Percentiles rank a stretch among this genome's conserved stretches.
These are phyloP conservation scores for Chrysoporthe cubensis DNA, from an alignment of 2,329 filamentous ascomycete genomes.

Conservation along the genomic window DNA sequence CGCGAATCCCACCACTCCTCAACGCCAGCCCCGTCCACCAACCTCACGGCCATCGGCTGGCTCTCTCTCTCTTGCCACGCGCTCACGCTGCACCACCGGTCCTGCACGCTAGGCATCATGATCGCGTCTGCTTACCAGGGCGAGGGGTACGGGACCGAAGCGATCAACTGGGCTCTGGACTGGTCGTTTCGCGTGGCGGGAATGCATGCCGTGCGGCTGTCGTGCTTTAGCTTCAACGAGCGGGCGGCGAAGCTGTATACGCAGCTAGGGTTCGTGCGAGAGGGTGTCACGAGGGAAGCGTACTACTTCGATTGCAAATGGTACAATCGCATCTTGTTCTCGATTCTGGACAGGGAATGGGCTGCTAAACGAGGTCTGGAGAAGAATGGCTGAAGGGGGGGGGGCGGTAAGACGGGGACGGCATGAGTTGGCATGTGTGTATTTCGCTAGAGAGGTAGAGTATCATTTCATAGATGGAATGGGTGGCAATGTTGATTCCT, in stretches of 20 bases:
- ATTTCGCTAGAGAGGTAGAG: not conserved
- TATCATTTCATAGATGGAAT: not conserved
- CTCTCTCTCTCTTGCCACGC: constrained; percentile 21
- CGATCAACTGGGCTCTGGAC: constrained; percentile 50
- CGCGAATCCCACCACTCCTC: constrained; percentile 1
- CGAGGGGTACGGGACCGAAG: constrained; percentile 49
- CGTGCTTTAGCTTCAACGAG: constrained; percentile 46
- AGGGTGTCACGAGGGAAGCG: constrained; percentile 47
- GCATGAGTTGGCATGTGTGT: not conserved
- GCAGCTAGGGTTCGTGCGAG: constrained; percentile 48
- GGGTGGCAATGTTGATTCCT: not conserved
- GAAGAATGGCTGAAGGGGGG: not conserved
- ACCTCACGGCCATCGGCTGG: constrained; percentile 20
- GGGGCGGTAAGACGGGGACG: not conserved
- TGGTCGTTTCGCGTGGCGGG: constrained; percentile 51
- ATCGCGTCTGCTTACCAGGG: constrained; percentile 22
- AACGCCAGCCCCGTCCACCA: not conserved
- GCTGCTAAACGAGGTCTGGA: constrained; percentile 18
- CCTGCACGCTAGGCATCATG: constrained; percentile 22
- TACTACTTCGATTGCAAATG: constrained; percentile 49
- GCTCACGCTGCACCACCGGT: constrained; percentile 19
- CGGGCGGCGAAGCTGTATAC: constrained; percentile 48
- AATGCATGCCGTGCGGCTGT: constrained; percentile 48
- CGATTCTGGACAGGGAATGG: constrained; percentile 47
- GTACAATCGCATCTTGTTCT: constrained; percentile 40